Base-by-base conservation (phyloP, 192 early-diverging fungal species). In the Entomortierella parvispora region DNA sequence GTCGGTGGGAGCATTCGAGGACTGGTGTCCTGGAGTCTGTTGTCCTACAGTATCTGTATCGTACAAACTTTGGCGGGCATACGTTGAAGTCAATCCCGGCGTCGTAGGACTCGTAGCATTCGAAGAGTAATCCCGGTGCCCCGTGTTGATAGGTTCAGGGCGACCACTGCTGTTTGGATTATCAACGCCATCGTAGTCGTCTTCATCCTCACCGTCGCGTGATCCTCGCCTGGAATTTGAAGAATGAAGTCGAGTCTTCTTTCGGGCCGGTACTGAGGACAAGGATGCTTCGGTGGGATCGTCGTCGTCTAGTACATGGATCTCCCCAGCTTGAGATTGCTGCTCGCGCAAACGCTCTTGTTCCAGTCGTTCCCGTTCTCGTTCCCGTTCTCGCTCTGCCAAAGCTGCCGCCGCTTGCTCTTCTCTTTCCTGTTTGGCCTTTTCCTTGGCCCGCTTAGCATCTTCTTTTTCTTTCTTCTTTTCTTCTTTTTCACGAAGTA, bases 381-480 rank as follows among this genome's bases (percentile, higher is more conserved):
- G 58, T 54, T 65, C 57, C 42, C 43, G 57, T 22, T 45, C 42
- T 42, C 52, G 32, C 63, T 54, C 34, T 32, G 23, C 40, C 12
- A 12, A 5, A 12, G 54, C 58, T 62, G 65, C 11, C 34, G 62
- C n/a, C 28, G 28, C 43, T 40, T 60, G 68, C 40, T 71, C 57
- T 2, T 76, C 71, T 6, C 59, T 56, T 3, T 76, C 71, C 15
- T 61, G 64, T n/a, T 62, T 66, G 25, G 57, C 63, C 34, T 37
- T 33, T 14, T 76, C 71, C 23, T 76, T 76, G 5, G 44, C 17
- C n/a, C 61, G 66, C 29, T 62, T 76, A 33, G 71, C 71, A 31
- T 76, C 71, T 14, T 76, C 71, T 10, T 42, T 37, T 22, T 76
- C 71, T 9, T 60, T 59, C 20, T 76, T 76, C 53, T 76, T 76